These are phyloP conservation scores for Curvularia eragrostidis DNA, from an alignment of 2,329 filamentous ascomycete genomes.

Conservation along the genomic window DNA sequence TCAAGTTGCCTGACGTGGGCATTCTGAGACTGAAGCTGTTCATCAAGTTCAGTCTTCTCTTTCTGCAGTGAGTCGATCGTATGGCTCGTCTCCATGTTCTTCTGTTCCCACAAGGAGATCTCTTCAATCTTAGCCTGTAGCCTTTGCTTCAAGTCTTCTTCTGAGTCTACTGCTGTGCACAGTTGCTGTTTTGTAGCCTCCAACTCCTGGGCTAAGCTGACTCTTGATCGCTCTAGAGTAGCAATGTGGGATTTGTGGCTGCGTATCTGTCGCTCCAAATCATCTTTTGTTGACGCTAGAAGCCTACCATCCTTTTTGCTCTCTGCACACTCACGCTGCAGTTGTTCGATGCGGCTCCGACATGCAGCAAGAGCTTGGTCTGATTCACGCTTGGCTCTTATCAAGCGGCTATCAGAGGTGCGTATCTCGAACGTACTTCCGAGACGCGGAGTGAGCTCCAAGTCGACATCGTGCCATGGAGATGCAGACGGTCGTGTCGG, in stretches of 20 bases:
- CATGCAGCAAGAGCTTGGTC: conserved; percentile 47
- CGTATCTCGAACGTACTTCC: conserved; percentile 35
- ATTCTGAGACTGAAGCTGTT: conserved; percentile 24
- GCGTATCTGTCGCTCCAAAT: conserved; percentile 37
- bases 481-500: conserved; percentile 33
- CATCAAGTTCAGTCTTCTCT: conserved; percentile 32
- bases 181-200: conserved; percentile 33
- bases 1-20: conserved; percentile 35
- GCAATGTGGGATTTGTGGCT: conserved; percentile 41
- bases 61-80: conserved; percentile 31
- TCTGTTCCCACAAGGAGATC: conserved; percentile 36
- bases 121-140: conserved; percentile 36
- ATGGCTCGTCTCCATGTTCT: conserved; percentile 23
- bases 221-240: conserved; percentile 37
- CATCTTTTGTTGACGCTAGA: conserved; percentile 26
- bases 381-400: conserved; percentile 48
- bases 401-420: conserved; percentile 44
- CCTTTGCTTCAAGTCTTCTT: conserved; percentile 30
- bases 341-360: conserved; percentile 42
- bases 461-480: conserved; percentile 34
- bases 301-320: conserved; percentile 32
- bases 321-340: conserved; percentile 42
- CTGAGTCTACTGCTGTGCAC: conserved; percentile 23
- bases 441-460: conserved; percentile 27
- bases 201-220: conserved; percentile 31